Base-by-base conservation (phyloP, 164 flowering plant species). In the Nymphaea colorata region DNA sequence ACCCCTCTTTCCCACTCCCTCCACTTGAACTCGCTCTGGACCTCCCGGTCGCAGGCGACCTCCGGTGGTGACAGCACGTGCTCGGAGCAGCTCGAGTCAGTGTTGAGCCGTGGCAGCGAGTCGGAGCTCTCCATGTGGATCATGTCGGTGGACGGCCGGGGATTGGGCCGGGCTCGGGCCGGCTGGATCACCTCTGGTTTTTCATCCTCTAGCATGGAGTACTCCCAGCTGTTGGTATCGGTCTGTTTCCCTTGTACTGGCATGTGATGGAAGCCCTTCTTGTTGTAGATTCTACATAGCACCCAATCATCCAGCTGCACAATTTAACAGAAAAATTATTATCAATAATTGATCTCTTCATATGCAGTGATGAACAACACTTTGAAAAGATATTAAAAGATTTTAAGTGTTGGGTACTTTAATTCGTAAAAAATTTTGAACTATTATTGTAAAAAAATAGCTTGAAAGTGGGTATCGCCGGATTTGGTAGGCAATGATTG, bases 21-120 rank as follows among this genome's bases (percentile, higher is more conserved):
- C 63, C 69, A 71, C 43, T 45, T 41, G 42, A 69, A 69, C 69
- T 71, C 61, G 64, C 73, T 71, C 61, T 71, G 73, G 16, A 71
- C 73, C 66, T 71, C 73, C 18, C 73, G 61, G 44, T 71, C 73
- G 69, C 69, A 45, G 18, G 65, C 43, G 69, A 71, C 66, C 65
- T 66, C 73, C 45, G 73, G 36, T 15, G 57, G 57, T 42, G 65
- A 65, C 36, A 60, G 16, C 62, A 64, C 67, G 64, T 67, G 74
- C 64, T 72, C 74, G 11, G 74, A 72, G 70, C 74, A 72, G 67
- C 74, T 72, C 6, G 74, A 72, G 61, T 72, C 74, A n/a, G 74
- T 64, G 53, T 72, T 66, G 10, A 72, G 70, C 18, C 41, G 36
- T 11, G 74, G 74, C 4, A 67, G 43, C 18, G 74, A 72, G 36